Base-by-base conservation (phyloP, 352 stramenopile genomes). In the Phytopythium sindhum region DNA sequence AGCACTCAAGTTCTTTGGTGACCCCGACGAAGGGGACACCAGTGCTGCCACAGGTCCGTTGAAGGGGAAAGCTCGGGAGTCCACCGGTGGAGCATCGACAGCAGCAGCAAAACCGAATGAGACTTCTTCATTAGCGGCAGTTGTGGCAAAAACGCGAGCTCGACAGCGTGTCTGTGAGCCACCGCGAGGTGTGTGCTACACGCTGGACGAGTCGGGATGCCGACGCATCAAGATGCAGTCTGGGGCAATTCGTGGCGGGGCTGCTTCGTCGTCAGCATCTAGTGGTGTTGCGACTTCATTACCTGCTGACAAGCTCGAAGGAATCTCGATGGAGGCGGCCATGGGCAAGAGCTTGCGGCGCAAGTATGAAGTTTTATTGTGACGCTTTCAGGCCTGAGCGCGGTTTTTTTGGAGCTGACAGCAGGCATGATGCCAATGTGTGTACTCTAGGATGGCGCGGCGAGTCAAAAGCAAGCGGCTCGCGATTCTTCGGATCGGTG, bases 1-100 rank as follows among this genome's bases (percentile, higher is more conserved):
- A 0, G 85, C 85, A 6, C 69, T 93, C 26, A 88, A 90, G 48
- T 93, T 91, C 70, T 93, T 93, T 55, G 80, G 90, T 59, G 80
- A 88, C 60, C 64, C 28, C 26, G 52, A 73, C 29, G 23, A 47
- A 9, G 39, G 35, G 17, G 65, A 72, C 26, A 26, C 54, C 19
- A 24, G 35, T 51, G 4, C 10, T 23, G 17, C 5, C 26, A 17
- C 26, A 24, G 48, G 24, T 15, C 1, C 3, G 17, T 17, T 28
- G 1, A 37, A 35, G 17, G 48, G 24, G 12, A 55, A 55, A 21
- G 15, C 15, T 35, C 28, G 48, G 2, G 28, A 28, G 0, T 8
- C 28, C 1, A 7, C 10, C 4, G 24, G 15, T 5, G 47, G 47
- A 7, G 41, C 17, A 10, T 14, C 47, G 5, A 14, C 26, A 21